Evolutionary conservation across 441 rosid species (phyloP), one percentile per base, ranked within the genome.

Genomic region (Breynia disticha): DNA sequence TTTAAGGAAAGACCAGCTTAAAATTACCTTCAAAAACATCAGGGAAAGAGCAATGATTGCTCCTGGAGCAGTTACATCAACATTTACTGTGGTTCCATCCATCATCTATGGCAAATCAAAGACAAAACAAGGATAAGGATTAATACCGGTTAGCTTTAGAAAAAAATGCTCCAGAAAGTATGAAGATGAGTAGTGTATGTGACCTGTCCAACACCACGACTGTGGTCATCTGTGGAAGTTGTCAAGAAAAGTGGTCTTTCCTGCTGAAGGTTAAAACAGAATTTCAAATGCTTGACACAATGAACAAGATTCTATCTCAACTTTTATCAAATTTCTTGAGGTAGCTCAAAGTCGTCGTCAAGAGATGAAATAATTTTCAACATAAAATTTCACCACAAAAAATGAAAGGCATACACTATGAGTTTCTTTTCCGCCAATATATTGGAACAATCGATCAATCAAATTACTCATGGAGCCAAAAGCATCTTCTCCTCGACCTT

Each of bases 1-100:
- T 18, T 55, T 12, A 7, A 11, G 12, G 19, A 17, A 42, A 24
- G 4, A 24, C 5, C 32, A 22, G 54, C 15, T 46, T 5, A 46
- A 49, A 39, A 55, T 62, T 71, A 86, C 99, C 88, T 93, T 93
- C 55, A 93, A 68, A 75, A 84, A 93, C 93, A 93, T 89, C 53
- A 93, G 70, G 60, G 95, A 75, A 60, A 93, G 95, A 57, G 97
- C 95, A 62, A 93, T 76, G 63, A 78, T 78, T 28, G 97, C 94
- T 62, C 99, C 99, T 68, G 99, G 97, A 60, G 99, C 96, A 52
- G 99, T 85, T 44, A 93, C 93, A 78, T 93, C 95, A 76, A 87
- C 82, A 78, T 87, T 87, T 60, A 91, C 75, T 22, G 74, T 64
- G 55, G 77, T 68, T 61, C 84, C 95, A 63, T 93, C 99, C 81